Base-by-base conservation (phyloP, 2,329 filamentous ascomycete genomes). In the Cercospora zeina region DNA sequence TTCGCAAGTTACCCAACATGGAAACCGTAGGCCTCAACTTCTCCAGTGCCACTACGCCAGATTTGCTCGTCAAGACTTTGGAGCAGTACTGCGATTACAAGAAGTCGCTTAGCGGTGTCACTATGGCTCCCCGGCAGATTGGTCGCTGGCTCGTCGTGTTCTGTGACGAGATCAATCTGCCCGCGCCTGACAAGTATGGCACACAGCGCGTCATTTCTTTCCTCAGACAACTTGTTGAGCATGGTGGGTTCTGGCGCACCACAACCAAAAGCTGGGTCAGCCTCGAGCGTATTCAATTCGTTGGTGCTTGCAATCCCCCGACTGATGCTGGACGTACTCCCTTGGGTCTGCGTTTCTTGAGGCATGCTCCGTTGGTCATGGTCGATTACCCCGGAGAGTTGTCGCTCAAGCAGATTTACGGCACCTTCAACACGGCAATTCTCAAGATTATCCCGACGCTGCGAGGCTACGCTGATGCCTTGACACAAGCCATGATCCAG, bases 61-160 rank as follows among this genome's bases (percentile, higher is more conserved):
- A 99, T 76, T 86, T 99, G 30, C 85, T 99, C 65, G 93, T 99
- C 81, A 99, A 99, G 83, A 99, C 96, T 0, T 96, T 99, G 69
- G 95, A 99, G 79, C 96, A 99, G 75, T 97, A 99, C 77, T 99
- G 95, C 78, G 95, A 99, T 78, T 99, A 99, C 80, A 96, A 93
- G 81, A 99, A 99, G 84, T 97, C 95, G 0, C 81, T 97, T 53
- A 97, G 95, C 73, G 95, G 95, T 45, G 92, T 97, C 19, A 89
- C 97, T 71, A 89, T 99, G 67, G 96, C 93, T 24, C 95, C 95
- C 0, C 96, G 89, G 6, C 96, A 99, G 75, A 96, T 99, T 70
- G 95, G 95, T 21, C 89, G 93, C 69, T 99, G 95, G 95, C 84
- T 99, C 37, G 93, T 99, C 50, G 87, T 99, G 65, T 99, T 99